Base-by-base conservation (phyloP, 2,329 filamentous ascomycete species). In the Lachnellula suecica region DNA sequence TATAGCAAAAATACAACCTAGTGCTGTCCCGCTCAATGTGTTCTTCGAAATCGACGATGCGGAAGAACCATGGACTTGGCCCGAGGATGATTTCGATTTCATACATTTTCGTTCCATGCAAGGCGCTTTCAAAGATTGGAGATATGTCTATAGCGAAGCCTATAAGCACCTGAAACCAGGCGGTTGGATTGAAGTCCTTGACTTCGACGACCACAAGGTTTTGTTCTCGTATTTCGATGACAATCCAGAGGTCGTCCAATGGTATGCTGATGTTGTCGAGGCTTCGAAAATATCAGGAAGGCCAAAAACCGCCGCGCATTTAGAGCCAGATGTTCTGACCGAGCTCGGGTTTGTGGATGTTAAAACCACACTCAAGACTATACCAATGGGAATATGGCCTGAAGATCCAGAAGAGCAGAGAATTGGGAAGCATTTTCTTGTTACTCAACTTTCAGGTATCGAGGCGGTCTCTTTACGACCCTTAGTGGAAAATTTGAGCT, bases 1-100 rank as follows among this genome's bases (percentile, higher is more conserved):
- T 58, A 74, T 85, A 3, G 81, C 78, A 2, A 78, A 79, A 9
- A 81, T 84, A 38, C 81, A 84, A 62, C 79, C 79, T 2, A 72
- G 70, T n/a, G 76, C 76, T 63, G 77, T 84, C 2, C 82, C 83
- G 0, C 70, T 74, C 17, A 88, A 88, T 59, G 80, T 84, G 53
- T 76, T 79, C 54, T 88, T 88, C 61, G 75, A 85, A 45, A 78
- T 88, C 43, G 84, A 88, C 62, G 84, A 88, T 61, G 80, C 66
- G 2, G 66, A 68, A 47, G 61, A 66, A 47, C 62, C 67, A 75
- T 76, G 72, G 72, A 79, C 70, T 64, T 81, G 70, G 76, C 81
- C 61, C 62, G 74, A 58, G 76, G 60, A 74, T 50, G 71, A 74
- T 47, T 83, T 85, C 60, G 82, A 86, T 66, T 79, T 79, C 53